A percentile compares a stretch with the other conserved stretches of the same genome.
These are phyloP conservation scores for Fusarium sulawesiense DNA, from an alignment of 2,329 filamentous ascomycete genomes.

Conservation along the genomic window DNA sequence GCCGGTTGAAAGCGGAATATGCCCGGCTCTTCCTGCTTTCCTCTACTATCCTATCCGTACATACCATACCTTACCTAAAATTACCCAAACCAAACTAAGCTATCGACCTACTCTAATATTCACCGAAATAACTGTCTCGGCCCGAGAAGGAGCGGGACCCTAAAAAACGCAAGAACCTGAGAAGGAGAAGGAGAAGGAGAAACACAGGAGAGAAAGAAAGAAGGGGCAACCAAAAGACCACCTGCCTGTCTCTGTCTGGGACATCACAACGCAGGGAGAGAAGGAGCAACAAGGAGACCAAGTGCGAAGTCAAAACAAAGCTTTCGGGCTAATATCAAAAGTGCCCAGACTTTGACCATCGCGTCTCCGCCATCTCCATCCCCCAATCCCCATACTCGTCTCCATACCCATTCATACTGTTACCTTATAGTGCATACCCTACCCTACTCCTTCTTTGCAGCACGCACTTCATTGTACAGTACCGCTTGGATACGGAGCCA, in stretches of 20 bases:
- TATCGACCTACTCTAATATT: constrained; percentile 1
- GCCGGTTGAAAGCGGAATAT: constrained; percentile 17
- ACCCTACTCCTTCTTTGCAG: not conserved
- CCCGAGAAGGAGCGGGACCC: constrained; percentile 36
- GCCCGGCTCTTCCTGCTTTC: constrained; percentile 4
- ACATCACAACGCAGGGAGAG: constrained; percentile 1
- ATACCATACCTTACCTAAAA: constrained; percentile 7
- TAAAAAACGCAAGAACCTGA: constrained; percentile 14
- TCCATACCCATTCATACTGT: constrained; percentile 10
- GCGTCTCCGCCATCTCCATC: constrained; percentile 23
- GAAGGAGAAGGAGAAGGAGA: not conserved
- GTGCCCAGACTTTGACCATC: constrained; percentile 25
- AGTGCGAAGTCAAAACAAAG: constrained; percentile 32
- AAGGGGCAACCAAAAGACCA: not conserved
- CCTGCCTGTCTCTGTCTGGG: not conserved
- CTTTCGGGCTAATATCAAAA: constrained; percentile 20
- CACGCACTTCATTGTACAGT: not conserved
- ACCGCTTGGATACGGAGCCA: constrained; percentile 15
- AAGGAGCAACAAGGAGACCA: not conserved
- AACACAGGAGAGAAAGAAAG: not conserved
- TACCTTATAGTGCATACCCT: not conserved
- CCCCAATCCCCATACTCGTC: constrained; percentile 6
- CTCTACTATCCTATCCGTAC: not conserved
- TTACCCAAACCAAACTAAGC: constrained; percentile 1
- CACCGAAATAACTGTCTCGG: constrained; percentile 33